Evolutionary conservation across 768 basidiomycete species (phyloP), one percentile per base, ranked within the genome.

Genomic region (Rubroboletus pulcherrimus): DNA sequence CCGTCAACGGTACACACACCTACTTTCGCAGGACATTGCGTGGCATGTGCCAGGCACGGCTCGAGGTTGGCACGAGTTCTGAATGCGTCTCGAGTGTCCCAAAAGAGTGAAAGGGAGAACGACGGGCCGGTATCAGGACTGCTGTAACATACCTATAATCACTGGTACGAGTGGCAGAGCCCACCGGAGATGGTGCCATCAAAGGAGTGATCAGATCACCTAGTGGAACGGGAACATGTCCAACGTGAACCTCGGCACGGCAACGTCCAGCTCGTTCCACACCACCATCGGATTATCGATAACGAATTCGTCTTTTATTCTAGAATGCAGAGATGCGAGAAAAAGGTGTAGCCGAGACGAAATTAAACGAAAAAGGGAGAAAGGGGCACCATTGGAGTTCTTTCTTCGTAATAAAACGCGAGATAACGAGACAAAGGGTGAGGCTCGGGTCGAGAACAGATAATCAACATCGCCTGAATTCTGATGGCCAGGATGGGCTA

Each of bases 211-310:
- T 55, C 39, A 33, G 24, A 54, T 54, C 51, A 34, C 52, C 24
- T 41, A 19, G 31, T 9, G 33, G 54, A 41, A 44, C 21, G 29
- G 29, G 12, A 44, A 3, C 54, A 24, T 3, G 53, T 4, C 31
- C 54, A 56, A 56, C 54, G 54, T 55, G 53, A 15, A 7, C 26
- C 24, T 39, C 52, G 53, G 24, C 21, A 24, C 30, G 38, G 24
- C 8, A 35, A 24, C 17, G 37, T n/a, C 10, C 33, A 49, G 49
- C 8, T 46, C 30, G 29, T 51, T 21, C 33, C 44, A 35, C 46
- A 51, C 53, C 43, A 43, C 9, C 9, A 61, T 61, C 58, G 46
- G 45, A 43, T 55, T n/a, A 59, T 59, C 60, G 59, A 60, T 60
- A 60, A 60, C 24, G 48, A 24, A 60, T 24, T 24, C 34, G 34